These are phyloP conservation scores for Boletus reticuloceps DNA, from an alignment of 768 basidiomycete species.

Conservation along the genomic window DNA sequence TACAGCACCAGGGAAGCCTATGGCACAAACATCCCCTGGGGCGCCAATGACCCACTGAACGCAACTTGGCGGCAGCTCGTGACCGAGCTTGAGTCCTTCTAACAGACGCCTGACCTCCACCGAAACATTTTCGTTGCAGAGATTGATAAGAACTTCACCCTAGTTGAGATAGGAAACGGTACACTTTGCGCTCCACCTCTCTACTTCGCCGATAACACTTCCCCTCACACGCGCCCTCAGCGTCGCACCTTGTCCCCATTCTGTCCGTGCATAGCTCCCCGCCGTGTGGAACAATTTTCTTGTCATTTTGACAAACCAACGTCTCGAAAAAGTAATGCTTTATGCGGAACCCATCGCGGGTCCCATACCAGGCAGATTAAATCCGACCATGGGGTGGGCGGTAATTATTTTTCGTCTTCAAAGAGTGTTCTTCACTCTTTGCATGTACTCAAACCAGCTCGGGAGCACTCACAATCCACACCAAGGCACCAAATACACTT, in stretches of 20 bases:
- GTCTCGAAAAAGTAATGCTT: too few species aligned
- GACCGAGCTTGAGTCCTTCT: constrained; percentile 56
- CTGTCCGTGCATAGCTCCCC: too few species aligned
- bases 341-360: too few species aligned
- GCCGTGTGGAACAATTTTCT: too few species aligned
- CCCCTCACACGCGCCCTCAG: too few species aligned
- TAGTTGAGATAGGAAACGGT: constrained; percentile 62
- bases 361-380: too few species aligned
- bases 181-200: too few species aligned
- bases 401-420: constrained; percentile 16
- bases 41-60: constrained; percentile 63
- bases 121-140: constrained; percentile 33
- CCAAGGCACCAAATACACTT: constrained; percentile 84
- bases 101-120: background rate
- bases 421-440: constrained; percentile 43
- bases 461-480: constrained; percentile 83
- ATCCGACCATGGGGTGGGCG: too few species aligned
- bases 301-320: too few species aligned
- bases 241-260: too few species aligned
- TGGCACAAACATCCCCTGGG: constrained; percentile 57
- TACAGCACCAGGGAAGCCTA: constrained; percentile 72
- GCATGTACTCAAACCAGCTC: constrained; percentile 96
- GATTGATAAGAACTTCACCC: constrained; percentile 53
- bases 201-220: too few species aligned
- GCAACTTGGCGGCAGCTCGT: constrained; percentile 84